Percentiles rank a stretch among this genome's conserved stretches.
Evolutionary conservation across 768 basidiomycete genomes (phyloP).

Genomic region (Mycena vitilis): DNA sequence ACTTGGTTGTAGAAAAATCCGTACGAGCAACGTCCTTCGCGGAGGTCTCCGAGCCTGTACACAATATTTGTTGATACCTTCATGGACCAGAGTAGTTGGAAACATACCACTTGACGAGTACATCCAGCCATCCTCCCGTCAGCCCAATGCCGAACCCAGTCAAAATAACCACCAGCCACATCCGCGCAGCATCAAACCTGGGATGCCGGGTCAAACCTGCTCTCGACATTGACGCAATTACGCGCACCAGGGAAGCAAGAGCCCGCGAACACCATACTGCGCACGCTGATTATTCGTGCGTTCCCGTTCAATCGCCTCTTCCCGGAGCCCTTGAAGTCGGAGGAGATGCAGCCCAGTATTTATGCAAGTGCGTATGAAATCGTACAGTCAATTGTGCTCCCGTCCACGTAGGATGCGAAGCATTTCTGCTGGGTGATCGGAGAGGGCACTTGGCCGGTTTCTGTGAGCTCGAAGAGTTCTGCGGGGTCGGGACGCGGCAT

Average conservation of each 20-base stretch:
- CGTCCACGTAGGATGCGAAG: slow-evolving; percentile 61
- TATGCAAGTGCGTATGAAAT: too few relatives aligned
- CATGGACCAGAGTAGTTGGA: slow-evolving; percentile 7
- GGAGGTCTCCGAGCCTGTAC: slow-evolving; percentile 73
- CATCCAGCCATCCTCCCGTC: slow-evolving; percentile 78
- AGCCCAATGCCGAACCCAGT: slow-evolving; percentile 77
- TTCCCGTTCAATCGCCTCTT: slow-evolving; percentile 72
- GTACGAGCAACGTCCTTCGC: slow-evolving; percentile 74
- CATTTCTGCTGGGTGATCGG: slow-evolving; percentile 40
- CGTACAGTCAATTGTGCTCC: slow-evolving; percentile 65
- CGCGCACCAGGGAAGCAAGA: slow-evolving; percentile 57
- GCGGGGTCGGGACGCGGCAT: slow-evolving; percentile 40
- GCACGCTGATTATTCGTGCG: slow-evolving; percentile 60
- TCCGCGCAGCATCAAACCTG: slow-evolving; percentile 62
- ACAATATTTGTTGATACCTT: not conserved
- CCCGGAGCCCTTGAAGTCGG: slow-evolving; percentile 61
- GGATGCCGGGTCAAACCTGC: not conserved
- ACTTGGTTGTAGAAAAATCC: slow-evolving; percentile 81
- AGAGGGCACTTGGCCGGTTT: slow-evolving; percentile 51
- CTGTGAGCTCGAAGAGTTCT: slow-evolving; percentile 60
- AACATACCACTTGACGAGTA: slow-evolving; percentile 77
- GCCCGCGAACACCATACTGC: slow-evolving; percentile 66
- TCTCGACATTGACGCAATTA: not conserved
- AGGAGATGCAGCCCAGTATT: not conserved
- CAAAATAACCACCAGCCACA: slow-evolving; percentile 76